Percentiles rank a stretch among this genome's conserved stretches.
These are phyloP conservation scores for Daldinia vernicosa DNA, from an alignment of 495 filamentous ascomycete genomes.

Conservation along the genomic window DNA sequence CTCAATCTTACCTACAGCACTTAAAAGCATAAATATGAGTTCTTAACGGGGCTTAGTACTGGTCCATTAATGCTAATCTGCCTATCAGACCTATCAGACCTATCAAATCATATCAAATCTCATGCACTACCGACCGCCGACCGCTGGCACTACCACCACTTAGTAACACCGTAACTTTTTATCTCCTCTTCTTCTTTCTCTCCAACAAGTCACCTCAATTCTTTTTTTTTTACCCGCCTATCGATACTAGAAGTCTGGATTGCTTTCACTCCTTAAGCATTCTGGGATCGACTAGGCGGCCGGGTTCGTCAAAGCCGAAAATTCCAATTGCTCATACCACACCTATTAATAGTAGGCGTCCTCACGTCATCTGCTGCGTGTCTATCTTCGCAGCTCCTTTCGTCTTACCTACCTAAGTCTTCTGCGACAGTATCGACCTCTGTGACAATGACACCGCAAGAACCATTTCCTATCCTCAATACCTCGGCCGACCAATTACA, in stretches of 20 bases:
- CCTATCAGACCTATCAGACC: slow-evolving; percentile 13
- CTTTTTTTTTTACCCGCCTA: slow-evolving; percentile 1
- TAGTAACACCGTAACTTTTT: slow-evolving; percentile 22
- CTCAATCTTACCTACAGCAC: slow-evolving; percentile 16
- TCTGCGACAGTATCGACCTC: slow-evolving; percentile 6
- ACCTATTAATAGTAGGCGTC: slow-evolving; percentile 1
- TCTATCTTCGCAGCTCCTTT: neutral
- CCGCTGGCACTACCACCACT: neutral
- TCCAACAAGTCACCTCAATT: slow-evolving; percentile 14
- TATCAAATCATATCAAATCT: neutral
- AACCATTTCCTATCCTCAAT: slow-evolving; percentile 59
- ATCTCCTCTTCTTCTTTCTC: slow-evolving; percentile 24
- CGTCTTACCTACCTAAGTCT: neutral
- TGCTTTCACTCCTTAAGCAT: slow-evolving; percentile 51
- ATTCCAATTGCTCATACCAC: neutral
- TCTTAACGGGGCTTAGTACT: slow-evolving; percentile 22
- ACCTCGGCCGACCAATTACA: slow-evolving; percentile 53
- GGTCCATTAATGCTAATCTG: slow-evolving; percentile 10
- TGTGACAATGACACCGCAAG: slow-evolving; percentile 47
- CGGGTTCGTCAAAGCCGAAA: slow-evolving; percentile 13
- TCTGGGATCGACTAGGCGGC: slow-evolving; percentile 25
- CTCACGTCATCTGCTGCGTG: slow-evolving; percentile 10
- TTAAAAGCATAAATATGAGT: slow-evolving; percentile 3
- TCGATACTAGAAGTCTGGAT: slow-evolving; percentile 19
- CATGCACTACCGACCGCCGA: slow-evolving; percentile 7